Base-by-base conservation (phyloP, 345 rosid species). In the Cardamine resedifolia region DNA sequence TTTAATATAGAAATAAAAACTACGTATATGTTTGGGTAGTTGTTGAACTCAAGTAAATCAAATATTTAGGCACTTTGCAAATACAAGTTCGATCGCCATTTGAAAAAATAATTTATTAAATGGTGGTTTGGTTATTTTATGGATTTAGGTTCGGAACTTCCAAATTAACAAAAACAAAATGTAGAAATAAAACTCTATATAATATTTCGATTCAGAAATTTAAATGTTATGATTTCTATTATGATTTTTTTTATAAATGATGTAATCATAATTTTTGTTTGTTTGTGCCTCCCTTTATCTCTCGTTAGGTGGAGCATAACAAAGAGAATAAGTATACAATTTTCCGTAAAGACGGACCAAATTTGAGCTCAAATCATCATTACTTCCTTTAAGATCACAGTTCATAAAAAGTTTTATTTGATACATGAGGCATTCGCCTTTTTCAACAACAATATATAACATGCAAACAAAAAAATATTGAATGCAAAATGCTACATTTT, bases 361-460 rank as follows among this genome's bases (percentile, higher is more conserved):
- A 55, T 52, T 43, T 18, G 45, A 55, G 48, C 71, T 55, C 77
- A 64, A 73, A 73, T 64, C 57, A 44, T 55, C 56, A 64, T 56
- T 11, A 21, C 64, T 73, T 72, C 77, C 77, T 72, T 73, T 73
- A 52, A 56, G 64, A 31, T 73, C 77, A 73, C 77, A 64, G 26
- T 50, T 71, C 51, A 48, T 12, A 60, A 10, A 71, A 72, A 64
- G 64, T 43, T 58, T 7, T 58, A 11, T 48, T 58, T 23, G 38
- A 24, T 24, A 69, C 33, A 57, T 47, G 66, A 19, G 48, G 0
- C 45, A 28, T 27, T 28, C 5, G 45, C 33, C 9, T 23, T 70
- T 27, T 23, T 19, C 26, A 57, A 57, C 43, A 33, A 59, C 48
- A 45, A 11, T 11, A 47, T 6, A 28, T 64, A 47, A 2, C 43